Evolutionary conservation across 2,329 filamentous ascomycete species (phyloP).

Genomic region (Scopulariopsis brevicaulis): DNA sequence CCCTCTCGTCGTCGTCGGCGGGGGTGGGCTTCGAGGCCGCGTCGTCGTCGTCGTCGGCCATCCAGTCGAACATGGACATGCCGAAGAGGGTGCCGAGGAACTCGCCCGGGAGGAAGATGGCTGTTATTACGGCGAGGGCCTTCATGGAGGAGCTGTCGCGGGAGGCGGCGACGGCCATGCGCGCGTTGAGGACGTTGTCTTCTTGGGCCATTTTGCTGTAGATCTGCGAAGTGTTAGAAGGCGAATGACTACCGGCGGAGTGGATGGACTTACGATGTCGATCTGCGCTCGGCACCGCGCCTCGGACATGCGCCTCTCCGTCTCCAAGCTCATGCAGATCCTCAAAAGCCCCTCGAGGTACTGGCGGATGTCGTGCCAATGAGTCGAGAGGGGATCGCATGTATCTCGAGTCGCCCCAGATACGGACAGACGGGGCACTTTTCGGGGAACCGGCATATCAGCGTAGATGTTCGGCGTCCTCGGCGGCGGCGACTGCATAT

Average conservation of each 20-base stretch:
- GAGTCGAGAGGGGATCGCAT: slow-evolving; percentile 10
- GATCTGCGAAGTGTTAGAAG: slow-evolving; percentile 17
- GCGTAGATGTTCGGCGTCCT: slow-evolving; percentile 6
- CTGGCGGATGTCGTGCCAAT: slow-evolving; percentile 35
- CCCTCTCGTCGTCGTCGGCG: slow-evolving; percentile 9
- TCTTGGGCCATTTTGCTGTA: slow-evolving; percentile 38
- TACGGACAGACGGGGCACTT: background rate
- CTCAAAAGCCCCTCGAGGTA: slow-evolving; percentile 31
- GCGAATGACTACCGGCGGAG: slow-evolving; percentile 1
- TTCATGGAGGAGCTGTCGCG: slow-evolving; percentile 36
- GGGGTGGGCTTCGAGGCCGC: background rate
- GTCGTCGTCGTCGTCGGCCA: slow-evolving; percentile 21
- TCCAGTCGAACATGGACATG: slow-evolving; percentile 35
- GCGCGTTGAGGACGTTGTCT: slow-evolving; percentile 31
- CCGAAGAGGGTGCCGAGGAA: slow-evolving; percentile 33
- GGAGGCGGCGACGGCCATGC: slow-evolving; percentile 26
- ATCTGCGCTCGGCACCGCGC: slow-evolving; percentile 32
- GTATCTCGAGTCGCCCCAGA: background rate
- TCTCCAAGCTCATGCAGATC: slow-evolving; percentile 31
- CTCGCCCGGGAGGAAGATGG: slow-evolving; percentile 33
- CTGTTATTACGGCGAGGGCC: slow-evolving; percentile 33
- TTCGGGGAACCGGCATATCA: slow-evolving; percentile 4
- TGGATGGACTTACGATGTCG: slow-evolving; percentile 24
- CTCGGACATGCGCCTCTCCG: slow-evolving; percentile 32
- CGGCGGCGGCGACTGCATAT: slow-evolving; percentile 4